Evolutionary conservation across 208 protist genomes (phyloP), one percentile per base, ranked within the genome.

Genomic region (Trypanosoma caninum): DNA sequence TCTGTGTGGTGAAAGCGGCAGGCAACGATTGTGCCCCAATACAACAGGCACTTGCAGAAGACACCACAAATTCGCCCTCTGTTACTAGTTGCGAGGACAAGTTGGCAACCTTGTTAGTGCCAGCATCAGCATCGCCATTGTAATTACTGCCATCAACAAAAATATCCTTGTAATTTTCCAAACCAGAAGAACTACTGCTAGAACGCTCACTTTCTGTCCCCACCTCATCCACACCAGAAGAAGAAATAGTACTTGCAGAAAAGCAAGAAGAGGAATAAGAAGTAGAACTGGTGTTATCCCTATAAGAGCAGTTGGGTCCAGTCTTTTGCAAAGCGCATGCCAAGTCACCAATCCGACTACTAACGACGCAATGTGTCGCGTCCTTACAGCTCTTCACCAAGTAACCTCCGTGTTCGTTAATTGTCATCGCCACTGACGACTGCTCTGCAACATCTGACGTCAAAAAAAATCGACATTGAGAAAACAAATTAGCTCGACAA

Each of bases 291-390:
- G 7, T 28, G 3, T 27, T 11, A 2, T 3, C 20, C 16, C 18
- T 30, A 7, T 44, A 20, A 20, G 3, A 13, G 25, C n/a, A 37
- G 7, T 6, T 33, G 3, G 31, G 16, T n/a, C 28, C 42, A 9
- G 45, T 31, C 54, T 47, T 45, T 28, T 41, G 38, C 23, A 61
- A 28, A 33, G 52, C 45, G 38, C 44, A 52, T 14, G 31, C 3
- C 0, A 54, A 37, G 3, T 13, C 40, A 25, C 23, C 25, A 11
- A 18, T 22, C 22, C 18, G 7, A 18, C 55, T 42, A 1, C 9
- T 25, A 60, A 65, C 34, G 9, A 93, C 61, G 9, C 77, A 51
- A 56, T 93, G 82, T n/a, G 86, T 93, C 2, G 86, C 87, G 27
- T 80, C 69, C n/a, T 44, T 50, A 30, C 28, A 59, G 0, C 48